phyloP scores from a whole-genome alignment of 768 basidiomycete species.

The Collybiopsis confluens region DNA sequence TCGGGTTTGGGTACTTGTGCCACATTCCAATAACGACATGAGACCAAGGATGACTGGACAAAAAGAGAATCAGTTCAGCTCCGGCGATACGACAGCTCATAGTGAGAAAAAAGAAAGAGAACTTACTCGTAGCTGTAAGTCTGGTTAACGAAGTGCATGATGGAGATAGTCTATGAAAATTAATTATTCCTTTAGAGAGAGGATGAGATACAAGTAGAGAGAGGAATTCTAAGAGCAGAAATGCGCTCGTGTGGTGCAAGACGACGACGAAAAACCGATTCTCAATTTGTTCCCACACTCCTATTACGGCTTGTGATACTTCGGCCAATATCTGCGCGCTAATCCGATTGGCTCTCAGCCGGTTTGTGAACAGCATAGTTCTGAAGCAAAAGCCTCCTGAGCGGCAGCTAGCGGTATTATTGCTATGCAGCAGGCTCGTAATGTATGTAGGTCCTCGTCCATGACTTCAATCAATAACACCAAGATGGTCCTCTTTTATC shows the following conservation, averaged over 20 bases:
- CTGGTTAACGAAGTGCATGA: slow-evolving; percentile 87
- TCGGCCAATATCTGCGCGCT: too few relatives aligned
- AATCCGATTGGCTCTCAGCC: too few relatives aligned
- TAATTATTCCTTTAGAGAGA: slow-evolving; percentile 11
- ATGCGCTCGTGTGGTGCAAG: slow-evolving; percentile 7
- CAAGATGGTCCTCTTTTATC: slow-evolving; percentile 97
- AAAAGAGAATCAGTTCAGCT: slow-evolving; percentile 10
- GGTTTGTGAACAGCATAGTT: too few relatives aligned
- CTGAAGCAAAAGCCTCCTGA: too few relatives aligned
- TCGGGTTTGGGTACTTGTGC: slow-evolving; percentile 95
- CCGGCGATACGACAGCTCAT: slow-evolving; percentile 8
- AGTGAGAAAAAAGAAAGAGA: slow-evolving; percentile 3
- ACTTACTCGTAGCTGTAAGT: slow-evolving; percentile 81
- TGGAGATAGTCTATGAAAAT: slow-evolving; percentile 16
- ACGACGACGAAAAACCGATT: neutral
- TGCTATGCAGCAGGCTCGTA: too few relatives aligned
- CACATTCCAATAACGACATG: slow-evolving; percentile 92
- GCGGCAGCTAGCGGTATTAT: too few relatives aligned
- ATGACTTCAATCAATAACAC: slow-evolving; percentile 71
- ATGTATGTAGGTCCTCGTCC: too few relatives aligned
- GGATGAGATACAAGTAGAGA: slow-evolving; percentile 22
- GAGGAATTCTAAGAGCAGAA: slow-evolving; percentile 3
- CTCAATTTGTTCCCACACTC: neutral
- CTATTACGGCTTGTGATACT: too few relatives aligned
- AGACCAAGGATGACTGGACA: slow-evolving; percentile 76